These are phyloP conservation scores for Cicer judaicum DNA, from an alignment of 306 rosid species.

Conservation along the genomic window DNA sequence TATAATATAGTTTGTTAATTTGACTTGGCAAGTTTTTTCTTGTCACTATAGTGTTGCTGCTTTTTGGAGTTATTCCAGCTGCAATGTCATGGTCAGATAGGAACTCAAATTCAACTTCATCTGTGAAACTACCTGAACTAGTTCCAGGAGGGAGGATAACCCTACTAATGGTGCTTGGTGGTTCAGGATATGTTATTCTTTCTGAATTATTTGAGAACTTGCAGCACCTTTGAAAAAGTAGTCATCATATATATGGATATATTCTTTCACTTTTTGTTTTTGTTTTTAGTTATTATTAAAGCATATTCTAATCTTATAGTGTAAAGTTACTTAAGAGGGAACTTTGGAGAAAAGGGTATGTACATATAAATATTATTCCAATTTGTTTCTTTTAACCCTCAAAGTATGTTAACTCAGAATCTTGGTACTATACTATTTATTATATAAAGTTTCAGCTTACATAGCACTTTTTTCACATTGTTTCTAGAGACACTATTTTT, in stretches of 20 bases:
- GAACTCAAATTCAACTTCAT: slow-evolving; percentile 54
- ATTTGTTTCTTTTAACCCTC: slow-evolving; percentile 16
- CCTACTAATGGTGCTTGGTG: slow-evolving; percentile 66
- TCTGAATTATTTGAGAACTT: slow-evolving; percentile 66
- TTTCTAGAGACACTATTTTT: background rate
- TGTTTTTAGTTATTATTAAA: slow-evolving; percentile 1
- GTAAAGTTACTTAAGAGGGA: background rate
- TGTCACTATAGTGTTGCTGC: slow-evolving; percentile 61
- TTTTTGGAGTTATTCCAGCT: slow-evolving; percentile 79
- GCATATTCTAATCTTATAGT: slow-evolving; percentile 8
- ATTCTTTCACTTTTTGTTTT: slow-evolving; percentile 10
- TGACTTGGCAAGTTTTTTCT: slow-evolving; percentile 32
- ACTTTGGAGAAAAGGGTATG: slow-evolving; percentile 13
- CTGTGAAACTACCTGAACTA: slow-evolving; percentile 58
- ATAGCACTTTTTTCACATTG: background rate
- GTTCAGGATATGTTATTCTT: slow-evolving; percentile 66
- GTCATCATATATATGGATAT: background rate
- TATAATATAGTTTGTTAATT: background rate
- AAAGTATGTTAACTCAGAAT: background rate
- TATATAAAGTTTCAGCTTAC: no score
- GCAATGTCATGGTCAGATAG: slow-evolving; percentile 85
- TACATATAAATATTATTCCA: slow-evolving; percentile 23
- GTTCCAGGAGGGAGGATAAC: slow-evolving; percentile 89
- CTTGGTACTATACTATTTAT: no score
- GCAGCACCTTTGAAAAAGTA: slow-evolving; percentile 48